Evolutionary conservation across 2,329 filamentous ascomycete genomes (phyloP).

Genomic region (Venturia asperata): DNA sequence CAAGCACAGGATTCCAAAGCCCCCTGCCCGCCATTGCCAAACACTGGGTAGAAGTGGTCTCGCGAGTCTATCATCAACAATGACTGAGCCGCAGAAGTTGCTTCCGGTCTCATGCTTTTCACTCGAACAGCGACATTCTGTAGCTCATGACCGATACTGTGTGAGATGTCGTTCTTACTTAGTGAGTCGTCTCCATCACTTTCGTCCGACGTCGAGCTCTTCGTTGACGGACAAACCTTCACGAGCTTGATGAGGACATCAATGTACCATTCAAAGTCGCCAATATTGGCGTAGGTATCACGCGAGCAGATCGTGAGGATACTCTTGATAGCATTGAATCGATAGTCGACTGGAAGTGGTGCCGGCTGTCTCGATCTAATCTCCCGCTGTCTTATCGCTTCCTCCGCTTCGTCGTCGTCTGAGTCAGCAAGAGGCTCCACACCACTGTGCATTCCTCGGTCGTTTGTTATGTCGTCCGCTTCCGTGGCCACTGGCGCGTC

Average conservation of each 20-base stretch:
- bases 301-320: constrained; percentile 85
- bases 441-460: constrained; percentile 37
- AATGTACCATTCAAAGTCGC: constrained; percentile 97
- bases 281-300: constrained; percentile 77
- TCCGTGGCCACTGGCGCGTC: constrained; percentile 55
- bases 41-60: constrained; percentile 49
- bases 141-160: constrained; percentile 74
- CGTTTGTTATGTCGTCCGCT: constrained; percentile 39
- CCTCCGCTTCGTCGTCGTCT: constrained; percentile 51
- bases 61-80: constrained; percentile 59
- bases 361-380: constrained; percentile 40
- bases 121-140: constrained; percentile 90
- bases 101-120: constrained; percentile 68
- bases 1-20: constrained; percentile 72
- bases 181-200: constrained; percentile 25
- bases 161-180: constrained; percentile 45
- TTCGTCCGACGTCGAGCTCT: constrained; percentile 22
- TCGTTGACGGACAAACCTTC: constrained; percentile 53
- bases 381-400: constrained; percentile 46
- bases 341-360: constrained; percentile 78
- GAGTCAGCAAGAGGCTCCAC: constrained; percentile 47
- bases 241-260: constrained; percentile 82
- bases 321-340: constrained; percentile 69
- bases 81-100: constrained; percentile 73
- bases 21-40: constrained; percentile 47